phyloP scores from a whole-genome alignment of 805 yeast species.

The Nakazawaea siamensis region DNA sequence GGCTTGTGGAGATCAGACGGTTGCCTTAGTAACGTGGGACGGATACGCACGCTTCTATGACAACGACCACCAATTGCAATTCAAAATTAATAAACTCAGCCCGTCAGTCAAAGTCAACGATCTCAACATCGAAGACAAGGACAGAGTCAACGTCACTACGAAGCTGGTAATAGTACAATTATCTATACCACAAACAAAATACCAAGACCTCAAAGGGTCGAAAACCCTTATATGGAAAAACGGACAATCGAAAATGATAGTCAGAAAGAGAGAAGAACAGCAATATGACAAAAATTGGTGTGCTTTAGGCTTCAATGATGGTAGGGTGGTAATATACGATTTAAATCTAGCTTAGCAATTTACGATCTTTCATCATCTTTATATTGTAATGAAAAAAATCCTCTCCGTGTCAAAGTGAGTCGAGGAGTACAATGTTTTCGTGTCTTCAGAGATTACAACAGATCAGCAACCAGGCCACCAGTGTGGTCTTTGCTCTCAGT shows the following conservation, averaged over 20 bases:
- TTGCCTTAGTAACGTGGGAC: slow-evolving; percentile 49
- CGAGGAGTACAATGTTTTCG: no score
- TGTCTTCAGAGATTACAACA: slow-evolving; percentile 37
- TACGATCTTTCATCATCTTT: background rate
- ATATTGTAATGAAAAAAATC: background rate
- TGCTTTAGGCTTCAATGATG: slow-evolving; percentile 25
- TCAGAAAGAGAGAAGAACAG: slow-evolving; percentile 20
- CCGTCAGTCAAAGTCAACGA: slow-evolving; percentile 17
- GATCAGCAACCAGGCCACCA: slow-evolving; percentile 43
- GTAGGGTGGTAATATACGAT: slow-evolving; percentile 20
- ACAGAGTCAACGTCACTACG: slow-evolving; percentile 12
- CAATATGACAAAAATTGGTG: slow-evolving; percentile 18
- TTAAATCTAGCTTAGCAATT: background rate
- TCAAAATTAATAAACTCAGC: slow-evolving; percentile 17
- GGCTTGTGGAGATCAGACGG: no score
- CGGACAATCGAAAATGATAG: slow-evolving; percentile 24
- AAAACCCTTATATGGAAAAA: slow-evolving; percentile 16
- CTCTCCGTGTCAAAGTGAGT: background rate
- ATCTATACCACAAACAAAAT: slow-evolving; percentile 16
- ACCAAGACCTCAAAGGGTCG: slow-evolving; percentile 8
- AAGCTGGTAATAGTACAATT: slow-evolving; percentile 16
- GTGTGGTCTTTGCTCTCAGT: slow-evolving; percentile 39
- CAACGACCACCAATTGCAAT: background rate
- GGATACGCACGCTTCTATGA: slow-evolving; percentile 31
- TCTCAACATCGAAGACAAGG: slow-evolving; percentile 9